phyloP scores from a whole-genome alignment of 139 green algal genomes.

The Monoraphidium neglectum region DNA sequence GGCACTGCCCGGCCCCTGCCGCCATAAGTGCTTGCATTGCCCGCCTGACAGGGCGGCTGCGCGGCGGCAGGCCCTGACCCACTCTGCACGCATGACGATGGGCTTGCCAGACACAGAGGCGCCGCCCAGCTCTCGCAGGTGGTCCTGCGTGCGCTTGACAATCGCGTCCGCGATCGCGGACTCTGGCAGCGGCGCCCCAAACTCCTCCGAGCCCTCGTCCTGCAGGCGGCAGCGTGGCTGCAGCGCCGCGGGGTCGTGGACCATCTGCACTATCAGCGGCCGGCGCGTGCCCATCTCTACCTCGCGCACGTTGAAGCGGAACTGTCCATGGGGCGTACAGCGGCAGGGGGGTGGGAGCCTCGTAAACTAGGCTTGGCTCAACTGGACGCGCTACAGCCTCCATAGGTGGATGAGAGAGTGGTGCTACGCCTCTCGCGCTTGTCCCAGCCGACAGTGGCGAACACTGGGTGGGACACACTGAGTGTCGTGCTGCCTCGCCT shows the following conservation, averaged over 20 bases:
- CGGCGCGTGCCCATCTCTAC: constrained; percentile 95
- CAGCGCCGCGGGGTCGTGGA: constrained; percentile 50
- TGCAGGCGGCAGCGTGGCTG: constrained; percentile 87
- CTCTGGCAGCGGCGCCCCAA: constrained; percentile 64
- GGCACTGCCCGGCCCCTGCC: no score
- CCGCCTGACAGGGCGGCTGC: no score
- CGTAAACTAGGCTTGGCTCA: no score
- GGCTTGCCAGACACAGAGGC: constrained; percentile 79
- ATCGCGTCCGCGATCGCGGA: constrained; percentile 81
- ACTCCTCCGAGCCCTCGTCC: constrained; percentile 64
- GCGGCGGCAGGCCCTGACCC: no score
- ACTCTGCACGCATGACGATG: constrained; percentile 83
- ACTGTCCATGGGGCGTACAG: constrained; percentile 39
- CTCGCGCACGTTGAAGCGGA: constrained; percentile 89
- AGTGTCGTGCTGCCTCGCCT: no score
- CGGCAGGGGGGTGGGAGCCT: no score
- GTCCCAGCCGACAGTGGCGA: no score
- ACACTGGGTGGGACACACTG: no score
- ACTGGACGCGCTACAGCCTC: no score
- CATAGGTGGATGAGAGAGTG: no score
- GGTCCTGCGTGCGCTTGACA: constrained; percentile 76
- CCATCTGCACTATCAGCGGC: constrained; percentile 97
- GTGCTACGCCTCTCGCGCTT: no score
- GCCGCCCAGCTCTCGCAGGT: constrained; percentile 71
- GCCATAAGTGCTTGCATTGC: no score